Conservation (phyloP, 257 asterid genomes). For the Solanum gandarillasii region DNA sequence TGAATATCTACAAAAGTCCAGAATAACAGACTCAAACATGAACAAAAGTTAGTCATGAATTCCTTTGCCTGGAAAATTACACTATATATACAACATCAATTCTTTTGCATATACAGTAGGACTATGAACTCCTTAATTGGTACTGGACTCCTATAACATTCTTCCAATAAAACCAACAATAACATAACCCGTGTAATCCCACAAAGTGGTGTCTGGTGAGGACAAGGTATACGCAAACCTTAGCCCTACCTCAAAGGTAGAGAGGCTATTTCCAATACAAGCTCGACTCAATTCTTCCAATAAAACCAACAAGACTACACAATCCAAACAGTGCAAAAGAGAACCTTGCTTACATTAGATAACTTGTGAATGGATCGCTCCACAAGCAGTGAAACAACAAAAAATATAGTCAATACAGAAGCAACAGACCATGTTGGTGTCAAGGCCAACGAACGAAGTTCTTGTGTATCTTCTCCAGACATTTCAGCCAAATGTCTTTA, state of each 20-base stretch:
- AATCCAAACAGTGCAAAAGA: not conserved
- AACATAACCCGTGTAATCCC: not conserved
- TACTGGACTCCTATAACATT: not conserved
- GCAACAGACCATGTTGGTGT: slow-evolving; percentile 99
- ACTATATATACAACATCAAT: not conserved
- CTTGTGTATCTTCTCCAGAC: slow-evolving; percentile 1
- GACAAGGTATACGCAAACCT: too few species aligned
- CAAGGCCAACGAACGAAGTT: slow-evolving; percentile 70
- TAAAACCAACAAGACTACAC: not conserved
- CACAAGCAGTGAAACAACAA: slow-evolving; percentile 82
- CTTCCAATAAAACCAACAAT: not conserved
- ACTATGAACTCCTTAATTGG: not conserved
- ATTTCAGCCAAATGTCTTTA: too few species aligned
- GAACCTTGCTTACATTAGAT: slow-evolving; percentile 47
- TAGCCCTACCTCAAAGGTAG: not conserved
- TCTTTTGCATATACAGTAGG: not conserved
- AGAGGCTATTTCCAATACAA: too few species aligned
- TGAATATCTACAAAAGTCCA: not conserved
- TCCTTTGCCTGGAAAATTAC: not conserved
- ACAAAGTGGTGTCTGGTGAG: too few species aligned
- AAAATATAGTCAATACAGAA: slow-evolving; percentile 68
- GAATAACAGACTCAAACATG: not conserved
- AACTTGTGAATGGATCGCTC: slow-evolving; percentile 90
- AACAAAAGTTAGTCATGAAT: not conserved
- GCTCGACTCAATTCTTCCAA: not conserved